These are phyloP conservation scores for Cladobotryum protrusum DNA, from an alignment of 2,329 filamentous ascomycete genomes.

Conservation along the genomic window DNA sequence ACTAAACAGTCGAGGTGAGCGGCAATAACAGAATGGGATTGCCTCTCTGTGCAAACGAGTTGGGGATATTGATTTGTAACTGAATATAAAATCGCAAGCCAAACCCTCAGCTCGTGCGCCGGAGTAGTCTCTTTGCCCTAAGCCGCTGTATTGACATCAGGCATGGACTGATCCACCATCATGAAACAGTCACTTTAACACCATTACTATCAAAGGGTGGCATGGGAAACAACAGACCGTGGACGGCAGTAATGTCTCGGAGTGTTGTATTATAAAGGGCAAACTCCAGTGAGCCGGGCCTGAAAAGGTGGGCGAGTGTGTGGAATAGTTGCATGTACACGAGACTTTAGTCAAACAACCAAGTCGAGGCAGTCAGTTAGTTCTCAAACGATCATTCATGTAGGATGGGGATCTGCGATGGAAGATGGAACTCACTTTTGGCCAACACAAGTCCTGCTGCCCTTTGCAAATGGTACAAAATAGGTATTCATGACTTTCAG, in stretches of 20 bases:
- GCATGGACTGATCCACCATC: neutral
- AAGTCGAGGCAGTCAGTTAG: neutral
- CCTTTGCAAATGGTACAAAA: neutral
- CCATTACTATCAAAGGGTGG: neutral
- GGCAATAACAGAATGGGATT: no score
- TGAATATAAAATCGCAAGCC: no score
- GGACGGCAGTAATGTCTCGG: neutral
- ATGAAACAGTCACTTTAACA: neutral
- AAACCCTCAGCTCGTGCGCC: no score
- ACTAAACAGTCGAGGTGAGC: no score
- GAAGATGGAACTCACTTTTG: neutral
- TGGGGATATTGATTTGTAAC: no score
- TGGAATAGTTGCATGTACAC: neutral
- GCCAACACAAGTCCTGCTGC: neutral
- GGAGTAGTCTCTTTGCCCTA: no score
- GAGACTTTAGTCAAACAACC: neutral
- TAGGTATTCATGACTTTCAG: neutral
- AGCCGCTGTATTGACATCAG: no score
- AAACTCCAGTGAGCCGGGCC: neutral
- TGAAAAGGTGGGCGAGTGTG: neutral
- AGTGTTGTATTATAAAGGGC: neutral
- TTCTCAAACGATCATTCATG: neutral
- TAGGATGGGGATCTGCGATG: neutral
- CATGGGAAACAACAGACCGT: neutral
- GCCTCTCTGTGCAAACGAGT: no score